Percentiles rank a stretch among this genome's conserved stretches.
phyloP scores from a whole-genome alignment of 169 alveolate species.

The Plasmodium relictum region DNA sequence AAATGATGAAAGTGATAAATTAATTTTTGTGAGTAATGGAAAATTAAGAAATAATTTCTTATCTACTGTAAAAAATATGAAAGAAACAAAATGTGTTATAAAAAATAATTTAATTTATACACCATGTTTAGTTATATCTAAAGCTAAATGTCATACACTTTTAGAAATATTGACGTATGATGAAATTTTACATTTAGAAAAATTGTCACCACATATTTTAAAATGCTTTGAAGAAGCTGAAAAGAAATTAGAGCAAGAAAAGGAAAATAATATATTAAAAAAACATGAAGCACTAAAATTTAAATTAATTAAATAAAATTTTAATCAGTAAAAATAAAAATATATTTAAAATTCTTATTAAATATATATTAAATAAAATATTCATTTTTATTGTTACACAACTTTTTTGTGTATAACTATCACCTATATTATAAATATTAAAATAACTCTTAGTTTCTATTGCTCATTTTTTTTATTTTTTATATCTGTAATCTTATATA shows the following conservation, averaged over 20 bases:
- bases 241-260: constrained; percentile 25
- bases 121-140: constrained; percentile 73
- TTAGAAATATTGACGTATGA: constrained; percentile 74
- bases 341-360: too few species aligned
- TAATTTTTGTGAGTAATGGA: constrained; percentile 75
- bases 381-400: not conserved
- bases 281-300: constrained; percentile 75
- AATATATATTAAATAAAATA: too few species aligned
- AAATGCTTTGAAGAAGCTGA: constrained; percentile 75
- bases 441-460: not conserved
- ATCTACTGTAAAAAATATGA: constrained; percentile 57
- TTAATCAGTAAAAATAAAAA: too few species aligned
- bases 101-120: constrained; percentile 55
- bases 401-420: not conserved
- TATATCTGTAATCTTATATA: not conserved
- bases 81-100: constrained; percentile 76
- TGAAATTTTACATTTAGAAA: constrained; percentile 74
- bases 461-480: not conserved
- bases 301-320: constrained; percentile 32
- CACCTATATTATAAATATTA: not conserved
- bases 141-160: constrained; percentile 76
- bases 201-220: constrained; percentile 38
- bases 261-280: constrained; percentile 28
- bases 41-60: constrained; percentile 67
- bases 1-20: constrained; percentile 73